These are phyloP conservation scores for Ascochyta lentis DNA, from an alignment of 2,329 filamentous ascomycete species.

Conservation along the genomic window DNA sequence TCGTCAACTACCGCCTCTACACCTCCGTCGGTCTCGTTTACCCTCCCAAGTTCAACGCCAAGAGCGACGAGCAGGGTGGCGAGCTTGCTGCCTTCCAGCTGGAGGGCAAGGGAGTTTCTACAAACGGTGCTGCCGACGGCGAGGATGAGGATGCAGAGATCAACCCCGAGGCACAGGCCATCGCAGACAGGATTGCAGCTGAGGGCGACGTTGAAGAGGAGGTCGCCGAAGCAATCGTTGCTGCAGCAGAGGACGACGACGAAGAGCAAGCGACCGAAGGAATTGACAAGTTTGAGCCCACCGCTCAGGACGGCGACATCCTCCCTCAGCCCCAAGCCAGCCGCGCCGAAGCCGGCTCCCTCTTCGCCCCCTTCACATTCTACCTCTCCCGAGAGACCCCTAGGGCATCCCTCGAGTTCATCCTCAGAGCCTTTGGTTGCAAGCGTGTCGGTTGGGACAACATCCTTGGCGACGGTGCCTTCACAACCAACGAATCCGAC, in stretches of 20 bases:
- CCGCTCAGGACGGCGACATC: slow-evolving; percentile 82
- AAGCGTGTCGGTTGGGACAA: slow-evolving; percentile 95
- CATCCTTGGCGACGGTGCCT: slow-evolving; percentile 88
- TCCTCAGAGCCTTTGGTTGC: slow-evolving; percentile 92
- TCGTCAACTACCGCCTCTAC: slow-evolving; percentile 95
- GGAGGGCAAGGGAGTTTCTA: slow-evolving; percentile 70
- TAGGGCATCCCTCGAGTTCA: slow-evolving; percentile 86
- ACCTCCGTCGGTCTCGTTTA: slow-evolving; percentile 91
- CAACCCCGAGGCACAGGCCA: slow-evolving; percentile 56
- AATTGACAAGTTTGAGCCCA: slow-evolving; percentile 91
- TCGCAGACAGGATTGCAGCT: slow-evolving; percentile 55
- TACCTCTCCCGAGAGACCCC: slow-evolving; percentile 95
- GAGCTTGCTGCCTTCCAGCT: slow-evolving; percentile 91
- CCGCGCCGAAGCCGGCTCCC: slow-evolving; percentile 70
- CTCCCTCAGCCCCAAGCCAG: slow-evolving; percentile 78
- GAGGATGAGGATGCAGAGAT: slow-evolving; percentile 33
- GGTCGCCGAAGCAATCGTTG: slow-evolving; percentile 37
- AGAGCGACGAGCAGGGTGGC: slow-evolving; percentile 86
- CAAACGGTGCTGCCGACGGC: slow-evolving; percentile 35
- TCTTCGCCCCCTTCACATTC: slow-evolving; percentile 89
- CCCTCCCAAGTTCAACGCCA: slow-evolving; percentile 88
- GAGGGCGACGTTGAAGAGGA: slow-evolving; percentile 48
- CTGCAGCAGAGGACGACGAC: slow-evolving; percentile 30
- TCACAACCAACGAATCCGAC: slow-evolving; percentile 87
- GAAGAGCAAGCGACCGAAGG: slow-evolving; percentile 51